These are phyloP conservation scores for Stachybotrys elegans DNA, from an alignment of 2,329 filamentous ascomycete genomes.

Conservation along the genomic window DNA sequence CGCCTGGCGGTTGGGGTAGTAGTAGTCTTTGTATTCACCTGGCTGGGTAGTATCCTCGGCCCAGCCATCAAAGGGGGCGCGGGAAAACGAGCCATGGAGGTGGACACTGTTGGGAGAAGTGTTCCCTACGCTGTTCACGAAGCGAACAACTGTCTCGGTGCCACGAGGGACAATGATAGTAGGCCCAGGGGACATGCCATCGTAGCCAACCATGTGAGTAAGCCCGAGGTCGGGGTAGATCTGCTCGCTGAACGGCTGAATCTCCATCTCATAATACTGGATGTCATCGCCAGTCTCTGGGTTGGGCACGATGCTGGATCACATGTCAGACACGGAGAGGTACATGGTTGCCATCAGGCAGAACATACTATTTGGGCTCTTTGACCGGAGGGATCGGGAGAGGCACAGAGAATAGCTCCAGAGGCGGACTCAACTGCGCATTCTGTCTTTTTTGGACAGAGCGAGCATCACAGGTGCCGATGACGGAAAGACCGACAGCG, in stretches of 20 bases:
- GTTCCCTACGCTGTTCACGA: slow-evolving; percentile 41
- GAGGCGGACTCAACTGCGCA: background rate
- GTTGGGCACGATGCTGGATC: slow-evolving; percentile 24
- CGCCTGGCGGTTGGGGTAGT: slow-evolving; percentile 51
- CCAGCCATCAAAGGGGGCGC: slow-evolving; percentile 29
- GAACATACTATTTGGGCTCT: too few relatives aligned
- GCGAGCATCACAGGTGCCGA: too few relatives aligned
- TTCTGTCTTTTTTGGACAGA: too few relatives aligned
- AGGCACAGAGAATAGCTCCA: background rate
- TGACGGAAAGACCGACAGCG: too few relatives aligned
- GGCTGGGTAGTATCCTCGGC: slow-evolving; percentile 45
- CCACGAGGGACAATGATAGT: slow-evolving; percentile 44
- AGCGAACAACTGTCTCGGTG: slow-evolving; percentile 47
- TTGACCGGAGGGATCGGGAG: slow-evolving; percentile 1
- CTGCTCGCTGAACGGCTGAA: slow-evolving; percentile 25
- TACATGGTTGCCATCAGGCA: too few relatives aligned
- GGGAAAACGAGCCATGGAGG: slow-evolving; percentile 48
- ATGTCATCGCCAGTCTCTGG: slow-evolving; percentile 27
- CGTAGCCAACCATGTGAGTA: slow-evolving; percentile 39
- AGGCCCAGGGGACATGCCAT: slow-evolving; percentile 50
- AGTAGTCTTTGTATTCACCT: slow-evolving; percentile 57
- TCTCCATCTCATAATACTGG: slow-evolving; percentile 30
- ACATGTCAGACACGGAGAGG: too few relatives aligned
- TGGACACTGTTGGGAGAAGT: slow-evolving; percentile 40
- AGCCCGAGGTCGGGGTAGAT: slow-evolving; percentile 29